Percentiles rank a stretch among this genome's conserved stretches.
Conservation (phyloP, 805 yeast species). For the Starmerella ratchasimensis region DNA sequence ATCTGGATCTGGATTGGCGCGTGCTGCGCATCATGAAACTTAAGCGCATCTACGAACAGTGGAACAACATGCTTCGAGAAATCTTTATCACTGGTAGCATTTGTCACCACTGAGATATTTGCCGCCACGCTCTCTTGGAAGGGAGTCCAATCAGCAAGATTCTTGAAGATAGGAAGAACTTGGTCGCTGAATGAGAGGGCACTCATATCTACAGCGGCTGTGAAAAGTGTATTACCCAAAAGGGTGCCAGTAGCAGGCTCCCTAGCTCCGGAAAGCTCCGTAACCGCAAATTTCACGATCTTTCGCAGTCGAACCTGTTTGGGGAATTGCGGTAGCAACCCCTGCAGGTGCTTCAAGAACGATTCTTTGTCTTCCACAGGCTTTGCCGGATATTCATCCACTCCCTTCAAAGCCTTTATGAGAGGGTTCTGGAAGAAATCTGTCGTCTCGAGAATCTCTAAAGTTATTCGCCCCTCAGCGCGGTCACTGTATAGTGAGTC, state of each 20-base stretch:
- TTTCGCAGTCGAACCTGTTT: slow-evolving; percentile 46
- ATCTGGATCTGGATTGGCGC: slow-evolving; percentile 39
- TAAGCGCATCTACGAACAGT: slow-evolving; percentile 28
- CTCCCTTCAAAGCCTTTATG: slow-evolving; percentile 61
- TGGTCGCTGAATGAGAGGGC: slow-evolving; percentile 65
- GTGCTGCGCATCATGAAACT: slow-evolving; percentile 23
- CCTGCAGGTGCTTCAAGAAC: slow-evolving; percentile 52
- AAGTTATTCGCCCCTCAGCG: slow-evolving; percentile 42
- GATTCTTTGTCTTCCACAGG: slow-evolving; percentile 49
- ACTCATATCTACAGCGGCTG: slow-evolving; percentile 49
- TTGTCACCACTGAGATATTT: slow-evolving; percentile 35
- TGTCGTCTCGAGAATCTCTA: slow-evolving; percentile 57
- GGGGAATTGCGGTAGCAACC: slow-evolving; percentile 46
- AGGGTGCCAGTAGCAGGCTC: slow-evolving; percentile 18
- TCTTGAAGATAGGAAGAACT: slow-evolving; percentile 36
- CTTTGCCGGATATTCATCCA: slow-evolving; percentile 74
- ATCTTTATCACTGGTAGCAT: slow-evolving; percentile 40
- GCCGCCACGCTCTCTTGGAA: slow-evolving; percentile 36
- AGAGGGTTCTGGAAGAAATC: slow-evolving; percentile 71
- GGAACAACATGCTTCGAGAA: slow-evolving; percentile 38
- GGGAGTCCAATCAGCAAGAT: slow-evolving; percentile 29
- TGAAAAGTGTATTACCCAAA: slow-evolving; percentile 16
- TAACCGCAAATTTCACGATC: slow-evolving; percentile 55
- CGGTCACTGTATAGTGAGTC: slow-evolving; percentile 32
- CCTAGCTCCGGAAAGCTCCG: slow-evolving; percentile 29